phyloP scores from a whole-genome alignment of 768 basidiomycete genomes.

The Lactarius indigo region DNA sequence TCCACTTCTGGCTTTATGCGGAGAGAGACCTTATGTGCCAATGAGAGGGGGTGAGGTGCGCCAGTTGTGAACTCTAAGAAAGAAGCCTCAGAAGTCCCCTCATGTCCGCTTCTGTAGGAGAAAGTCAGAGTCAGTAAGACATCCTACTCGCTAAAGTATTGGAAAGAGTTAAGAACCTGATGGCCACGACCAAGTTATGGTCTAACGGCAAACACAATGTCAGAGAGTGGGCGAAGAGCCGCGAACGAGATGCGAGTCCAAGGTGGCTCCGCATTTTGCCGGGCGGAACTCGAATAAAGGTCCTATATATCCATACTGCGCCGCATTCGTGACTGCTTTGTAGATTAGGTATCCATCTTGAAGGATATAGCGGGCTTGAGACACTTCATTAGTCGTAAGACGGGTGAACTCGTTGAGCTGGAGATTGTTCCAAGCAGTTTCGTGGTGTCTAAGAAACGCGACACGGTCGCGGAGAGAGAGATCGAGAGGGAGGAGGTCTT shows the following conservation, averaged over 20 bases:
- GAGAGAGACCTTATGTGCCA: neutral
- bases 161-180: neutral
- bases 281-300: neutral
- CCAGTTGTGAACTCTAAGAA: conserved; percentile 15
- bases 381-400: neutral
- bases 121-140: neutral
- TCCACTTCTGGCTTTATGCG: conserved; percentile 6
- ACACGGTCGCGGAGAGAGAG: neutral
- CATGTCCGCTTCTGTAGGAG: neutral
- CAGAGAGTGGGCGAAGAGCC: neutral
- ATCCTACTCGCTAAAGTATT: neutral
- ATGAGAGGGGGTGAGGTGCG: conserved; percentile 6
- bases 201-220: conserved; percentile 11
- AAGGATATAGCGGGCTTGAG: neutral
- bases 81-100: neutral
- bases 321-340: neutral
- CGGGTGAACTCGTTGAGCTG: neutral
- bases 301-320: conserved; percentile 13
- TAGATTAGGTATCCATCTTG: conserved; percentile 10
- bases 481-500: neutral
- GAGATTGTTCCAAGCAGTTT: neutral
- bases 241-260: conserved; percentile 5
- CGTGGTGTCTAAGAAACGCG: neutral
- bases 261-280: neutral
- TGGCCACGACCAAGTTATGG: conserved; percentile 6